Percentiles rank a stretch among this genome's conserved stretches.
These are phyloP conservation scores for Fusarium liriodendri DNA, from an alignment of 2,329 filamentous ascomycete genomes.

Conservation along the genomic window DNA sequence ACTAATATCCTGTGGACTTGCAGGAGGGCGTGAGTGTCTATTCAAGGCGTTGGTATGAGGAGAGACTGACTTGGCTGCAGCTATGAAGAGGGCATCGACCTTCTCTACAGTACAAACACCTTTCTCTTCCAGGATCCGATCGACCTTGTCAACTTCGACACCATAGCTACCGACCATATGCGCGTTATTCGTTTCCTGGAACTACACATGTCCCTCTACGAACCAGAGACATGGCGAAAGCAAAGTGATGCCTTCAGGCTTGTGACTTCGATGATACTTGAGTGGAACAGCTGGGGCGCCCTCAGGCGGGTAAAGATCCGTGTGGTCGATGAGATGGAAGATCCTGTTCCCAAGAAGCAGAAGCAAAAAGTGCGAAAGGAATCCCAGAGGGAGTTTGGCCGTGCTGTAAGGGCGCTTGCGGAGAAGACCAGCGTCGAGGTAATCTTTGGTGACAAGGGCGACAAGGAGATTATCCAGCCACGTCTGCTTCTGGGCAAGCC, in stretches of 20 bases:
- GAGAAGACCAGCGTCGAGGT: neutral
- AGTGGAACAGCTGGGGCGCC: neutral
- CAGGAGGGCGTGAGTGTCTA: constrained; percentile 7
- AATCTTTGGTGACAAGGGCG: neutral
- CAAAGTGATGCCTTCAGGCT: neutral
- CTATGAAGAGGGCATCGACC: neutral
- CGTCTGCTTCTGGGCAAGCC: no score
- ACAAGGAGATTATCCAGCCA: neutral
- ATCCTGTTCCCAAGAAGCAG: neutral
- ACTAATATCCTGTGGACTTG: neutral
- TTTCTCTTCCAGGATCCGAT: neutral
- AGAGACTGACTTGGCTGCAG: neutral
- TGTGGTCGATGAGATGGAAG: neutral
- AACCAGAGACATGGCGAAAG: no score
- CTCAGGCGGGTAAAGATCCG: neutral
- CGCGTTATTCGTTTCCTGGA: neutral
- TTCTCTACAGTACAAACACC: constrained; percentile 10
- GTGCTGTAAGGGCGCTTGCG: neutral
- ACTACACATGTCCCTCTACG: neutral
- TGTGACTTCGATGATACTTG: neutral
- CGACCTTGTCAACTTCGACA: neutral
- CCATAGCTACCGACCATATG: neutral
- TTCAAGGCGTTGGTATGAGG: neutral
- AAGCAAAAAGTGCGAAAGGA: neutral
- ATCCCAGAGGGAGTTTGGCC: neutral